phyloP scores from a whole-genome alignment of 2,329 filamentous ascomycete genomes.

The Capronia epimyces region DNA sequence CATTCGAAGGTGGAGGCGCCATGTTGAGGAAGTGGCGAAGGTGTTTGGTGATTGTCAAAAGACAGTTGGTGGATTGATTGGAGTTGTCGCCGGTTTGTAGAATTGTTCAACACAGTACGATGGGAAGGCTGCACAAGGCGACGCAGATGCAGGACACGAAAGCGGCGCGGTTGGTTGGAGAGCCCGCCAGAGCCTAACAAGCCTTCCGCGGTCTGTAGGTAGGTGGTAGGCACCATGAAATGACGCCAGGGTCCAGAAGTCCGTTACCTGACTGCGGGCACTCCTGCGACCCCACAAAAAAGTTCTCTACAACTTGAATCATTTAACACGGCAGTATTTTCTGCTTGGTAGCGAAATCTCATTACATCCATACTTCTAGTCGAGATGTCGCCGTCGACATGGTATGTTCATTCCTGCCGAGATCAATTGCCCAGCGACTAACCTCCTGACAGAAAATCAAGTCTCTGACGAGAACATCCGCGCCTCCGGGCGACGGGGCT shows the following conservation, averaged over 20 bases:
- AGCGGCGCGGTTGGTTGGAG: slow-evolving; percentile 7
- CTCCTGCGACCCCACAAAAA: slow-evolving; percentile 15
- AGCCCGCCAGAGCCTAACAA: no score
- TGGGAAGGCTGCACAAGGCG: slow-evolving; percentile 10
- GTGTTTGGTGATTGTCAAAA: slow-evolving; percentile 6
- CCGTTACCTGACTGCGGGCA: not conserved
- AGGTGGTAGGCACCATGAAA: not conserved
- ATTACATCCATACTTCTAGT: not conserved
- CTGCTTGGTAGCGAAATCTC: not conserved
- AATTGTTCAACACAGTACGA: not conserved
- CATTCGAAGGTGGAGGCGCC: slow-evolving; percentile 48
- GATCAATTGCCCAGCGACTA: not conserved
- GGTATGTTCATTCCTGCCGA: slow-evolving; percentile 6
- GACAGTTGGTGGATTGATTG: not conserved
- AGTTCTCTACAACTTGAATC: slow-evolving; percentile 3
- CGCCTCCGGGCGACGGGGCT: slow-evolving; percentile 43
- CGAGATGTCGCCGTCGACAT: slow-evolving; percentile 12
- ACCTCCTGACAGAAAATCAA: slow-evolving; percentile 49
- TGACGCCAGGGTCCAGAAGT: not conserved
- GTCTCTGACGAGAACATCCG: slow-evolving; percentile 44
- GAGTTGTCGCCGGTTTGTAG: not conserved
- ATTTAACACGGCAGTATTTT: not conserved
- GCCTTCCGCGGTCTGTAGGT: no score
- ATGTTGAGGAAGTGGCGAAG: slow-evolving; percentile 34
- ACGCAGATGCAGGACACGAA: slow-evolving; percentile 6